Base-by-base conservation (phyloP, 805 yeast species). In the Candida stauntonica region DNA sequence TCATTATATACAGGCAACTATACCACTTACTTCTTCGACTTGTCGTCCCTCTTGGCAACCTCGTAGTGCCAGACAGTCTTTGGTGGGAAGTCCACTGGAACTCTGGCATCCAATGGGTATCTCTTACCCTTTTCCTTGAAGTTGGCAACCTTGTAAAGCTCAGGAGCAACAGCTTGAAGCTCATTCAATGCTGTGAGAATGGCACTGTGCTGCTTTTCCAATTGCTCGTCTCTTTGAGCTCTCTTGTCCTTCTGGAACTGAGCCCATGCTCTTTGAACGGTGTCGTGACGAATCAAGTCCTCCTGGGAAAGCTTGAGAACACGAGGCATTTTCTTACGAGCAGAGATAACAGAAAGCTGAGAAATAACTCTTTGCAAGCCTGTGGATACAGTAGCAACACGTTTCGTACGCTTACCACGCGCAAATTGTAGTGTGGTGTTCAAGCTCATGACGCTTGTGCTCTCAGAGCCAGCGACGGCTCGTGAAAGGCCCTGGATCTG, bases 81-180 rank as follows among this genome's bases (percentile, higher is more conserved):
- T 15, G 97, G 84, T 12, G 99, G 99, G 45, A 69, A 86, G 39
- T 88, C 91, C 1, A 95, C 83, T 16, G 99, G 99, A 8, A 86
- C 78, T 55, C 93, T 77, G 60, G 86, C 59, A 55, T 91, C 96
- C 51, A 85, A 64, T 5, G 95, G 91, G 60, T 86, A 88, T 52
- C 87, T 68, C 42, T 69, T 68, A 36, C 69, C 70, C 31, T 61
- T 60, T 48, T 82, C 81, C 35, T 67, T 63, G 21, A 60, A 60
- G 51, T 77, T 80, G 9, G 96, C 94, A 23, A 67, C 67, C 37
- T 68, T 72, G 51, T 68, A 88, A 36, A 91, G 65, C 33, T 63
- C 70, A 0, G 79, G 77, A 44, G 68, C 69, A 7, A 72, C 55
- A 4, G 50, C 39, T 50, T 76, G 63, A 54, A 91, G 73, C 45